phyloP scores from a whole-genome alignment of 768 basidiomycete genomes.

The Nidularia sp. region DNA sequence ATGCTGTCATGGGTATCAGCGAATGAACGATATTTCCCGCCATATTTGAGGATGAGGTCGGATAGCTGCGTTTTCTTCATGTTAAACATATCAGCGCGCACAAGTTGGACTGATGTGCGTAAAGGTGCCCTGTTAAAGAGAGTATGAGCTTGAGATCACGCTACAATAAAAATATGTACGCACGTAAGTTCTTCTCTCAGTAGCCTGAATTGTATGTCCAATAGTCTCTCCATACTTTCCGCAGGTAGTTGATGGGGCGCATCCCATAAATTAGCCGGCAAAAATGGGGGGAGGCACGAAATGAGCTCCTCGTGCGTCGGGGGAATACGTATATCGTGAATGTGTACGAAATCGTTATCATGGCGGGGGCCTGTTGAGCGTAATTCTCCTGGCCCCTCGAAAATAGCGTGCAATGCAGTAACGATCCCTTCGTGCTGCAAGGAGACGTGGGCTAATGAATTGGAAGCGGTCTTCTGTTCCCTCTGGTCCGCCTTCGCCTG shows the following conservation, averaged over 20 bases:
- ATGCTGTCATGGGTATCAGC: slow-evolving; percentile 38
- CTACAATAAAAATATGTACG: slow-evolving; percentile 10
- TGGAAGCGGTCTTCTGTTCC: not conserved
- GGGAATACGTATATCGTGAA: slow-evolving; percentile 57
- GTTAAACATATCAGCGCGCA: slow-evolving; percentile 39
- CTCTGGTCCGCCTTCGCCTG: slow-evolving; percentile 23
- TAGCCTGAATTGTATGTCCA: slow-evolving; percentile 75
- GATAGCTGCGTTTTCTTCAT: slow-evolving; percentile 31
- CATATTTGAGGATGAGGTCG: slow-evolving; percentile 42
- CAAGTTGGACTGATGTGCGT: slow-evolving; percentile 42
- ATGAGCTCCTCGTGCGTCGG: slow-evolving; percentile 69
- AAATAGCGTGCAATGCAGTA: slow-evolving; percentile 33
- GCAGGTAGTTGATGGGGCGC: slow-evolving; percentile 61
- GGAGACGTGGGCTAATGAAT: not conserved
- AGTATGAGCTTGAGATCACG: not conserved
- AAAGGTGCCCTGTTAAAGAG: slow-evolving; percentile 40
- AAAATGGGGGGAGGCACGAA: slow-evolving; percentile 41
- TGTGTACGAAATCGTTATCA: slow-evolving; percentile 61
- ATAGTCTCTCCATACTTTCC: slow-evolving; percentile 57
- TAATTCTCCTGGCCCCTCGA: slow-evolving; percentile 52
- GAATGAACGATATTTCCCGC: slow-evolving; percentile 54
- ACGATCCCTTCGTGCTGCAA: slow-evolving; percentile 25
- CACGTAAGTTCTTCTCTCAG: slow-evolving; percentile 71
- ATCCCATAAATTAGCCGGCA: slow-evolving; percentile 55
- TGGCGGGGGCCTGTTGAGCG: slow-evolving; percentile 53